phyloP scores from a whole-genome alignment of 2,329 filamentous ascomycete species.

The Sclerotinia nivalis region DNA sequence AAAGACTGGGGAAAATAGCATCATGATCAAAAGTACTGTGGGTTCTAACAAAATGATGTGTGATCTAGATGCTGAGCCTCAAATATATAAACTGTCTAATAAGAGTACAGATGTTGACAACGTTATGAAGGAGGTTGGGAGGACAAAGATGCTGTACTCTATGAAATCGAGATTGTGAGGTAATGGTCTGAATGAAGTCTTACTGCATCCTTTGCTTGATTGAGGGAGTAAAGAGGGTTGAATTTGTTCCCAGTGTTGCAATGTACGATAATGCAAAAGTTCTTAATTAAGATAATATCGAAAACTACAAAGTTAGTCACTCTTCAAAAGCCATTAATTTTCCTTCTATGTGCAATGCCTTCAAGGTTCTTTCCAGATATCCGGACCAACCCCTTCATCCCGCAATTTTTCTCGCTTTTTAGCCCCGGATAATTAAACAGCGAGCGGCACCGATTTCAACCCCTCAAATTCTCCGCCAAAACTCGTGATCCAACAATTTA shows the following conservation, averaged over 20 bases:
- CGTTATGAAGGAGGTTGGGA: background rate
- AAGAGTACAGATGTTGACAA: background rate
- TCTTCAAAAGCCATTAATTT: background rate
- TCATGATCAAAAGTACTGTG: constrained; percentile 5
- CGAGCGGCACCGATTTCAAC: constrained; percentile 9
- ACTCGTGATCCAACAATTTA: constrained; percentile 16
- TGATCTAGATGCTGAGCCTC: constrained; percentile 1
- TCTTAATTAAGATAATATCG: background rate
- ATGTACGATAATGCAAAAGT: background rate
- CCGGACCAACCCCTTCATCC: constrained; percentile 16
- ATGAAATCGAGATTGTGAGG: constrained; percentile 16
- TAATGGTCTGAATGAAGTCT: constrained; percentile 4
- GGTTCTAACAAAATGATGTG: background rate
- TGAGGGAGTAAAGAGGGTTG: no score
- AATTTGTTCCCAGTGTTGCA: background rate
- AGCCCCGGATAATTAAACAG: constrained; percentile 24
- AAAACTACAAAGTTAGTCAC: background rate
- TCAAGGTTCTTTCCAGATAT: constrained; percentile 5
- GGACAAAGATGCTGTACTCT: constrained; percentile 16
- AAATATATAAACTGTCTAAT: background rate
- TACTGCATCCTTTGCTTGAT: background rate
- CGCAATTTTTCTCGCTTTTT: constrained; percentile 16
- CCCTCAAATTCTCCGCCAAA: constrained; percentile 25
- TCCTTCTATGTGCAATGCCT: background rate
- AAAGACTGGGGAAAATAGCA: background rate